Conservation (phyloP, 1,284 basidiomycete species). For the Thecaphora frezii region DNA sequence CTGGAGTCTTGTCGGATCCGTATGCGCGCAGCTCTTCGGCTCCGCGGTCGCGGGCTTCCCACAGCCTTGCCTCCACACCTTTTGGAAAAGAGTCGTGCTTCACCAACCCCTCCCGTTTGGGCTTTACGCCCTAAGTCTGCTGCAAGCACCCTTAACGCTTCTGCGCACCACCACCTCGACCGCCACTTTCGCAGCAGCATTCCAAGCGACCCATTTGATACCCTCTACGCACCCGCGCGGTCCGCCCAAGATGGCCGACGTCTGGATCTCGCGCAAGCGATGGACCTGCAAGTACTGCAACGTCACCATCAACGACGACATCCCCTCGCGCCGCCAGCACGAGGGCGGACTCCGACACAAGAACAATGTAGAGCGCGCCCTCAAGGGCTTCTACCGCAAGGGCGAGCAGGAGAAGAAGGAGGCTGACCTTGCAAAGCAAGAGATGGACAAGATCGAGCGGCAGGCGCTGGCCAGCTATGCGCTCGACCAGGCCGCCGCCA, state of each 20-base stretch:
- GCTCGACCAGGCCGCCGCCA: conserved; percentile 40
- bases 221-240: too few species aligned
- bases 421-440: conserved; percentile 77
- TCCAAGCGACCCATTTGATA: too few species aligned
- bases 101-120: too few species aligned
- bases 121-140: too few species aligned
- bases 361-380: conserved; percentile 87
- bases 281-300: conserved; percentile 59
- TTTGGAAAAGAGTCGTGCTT: too few species aligned
- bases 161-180: too few species aligned
- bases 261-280: conserved; percentile 50
- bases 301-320: conserved; percentile 52
- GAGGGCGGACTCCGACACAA: conserved; percentile 92
- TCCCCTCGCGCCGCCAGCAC: conserved; percentile 79
- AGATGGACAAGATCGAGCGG: conserved; percentile 82
- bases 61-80: too few species aligned
- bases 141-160: too few species aligned
- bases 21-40: too few species aligned
- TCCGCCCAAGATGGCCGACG: conserved; percentile 42
- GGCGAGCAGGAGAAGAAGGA: conserved; percentile 85
- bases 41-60: too few species aligned
- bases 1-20: too few species aligned
- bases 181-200: too few species aligned
- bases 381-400: conserved; percentile 88
- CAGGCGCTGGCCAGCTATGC: conserved; percentile 62